phyloP scores from a whole-genome alignment of 2,329 filamentous ascomycete species.

The Pseudocercospora pini-densiflorae region DNA sequence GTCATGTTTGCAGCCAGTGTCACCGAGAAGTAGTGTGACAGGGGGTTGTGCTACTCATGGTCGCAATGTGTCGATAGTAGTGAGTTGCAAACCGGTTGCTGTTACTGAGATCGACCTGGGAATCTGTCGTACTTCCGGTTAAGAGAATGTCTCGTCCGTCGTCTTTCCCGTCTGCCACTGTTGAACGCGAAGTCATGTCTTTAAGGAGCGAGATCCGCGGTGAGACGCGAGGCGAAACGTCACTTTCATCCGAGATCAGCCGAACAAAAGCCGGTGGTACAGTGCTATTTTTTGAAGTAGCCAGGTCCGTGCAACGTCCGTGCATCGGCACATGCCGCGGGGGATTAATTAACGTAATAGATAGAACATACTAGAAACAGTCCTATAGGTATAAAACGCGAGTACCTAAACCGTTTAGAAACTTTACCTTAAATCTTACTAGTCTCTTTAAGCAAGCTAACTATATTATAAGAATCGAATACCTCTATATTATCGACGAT shows the following conservation, averaged over 20 bases:
- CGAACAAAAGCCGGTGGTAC: not conserved
- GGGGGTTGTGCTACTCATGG: constrained; percentile 14
- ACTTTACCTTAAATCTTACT: too few relatives aligned
- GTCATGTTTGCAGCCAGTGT: constrained; percentile 10
- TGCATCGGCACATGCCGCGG: too few relatives aligned
- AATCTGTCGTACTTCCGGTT: not conserved
- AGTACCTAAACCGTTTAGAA: too few relatives aligned
- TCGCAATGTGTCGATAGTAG: not conserved
- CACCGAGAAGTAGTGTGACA: constrained; percentile 7
- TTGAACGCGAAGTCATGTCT: not conserved
- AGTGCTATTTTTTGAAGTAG: too few relatives aligned
- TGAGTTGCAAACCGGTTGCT: not conserved
- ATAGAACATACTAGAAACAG: too few relatives aligned
- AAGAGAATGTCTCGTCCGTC: not conserved
- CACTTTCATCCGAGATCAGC: not conserved
- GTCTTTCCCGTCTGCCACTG: not conserved
- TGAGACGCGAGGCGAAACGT: not conserved
- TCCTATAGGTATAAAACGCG: too few relatives aligned
- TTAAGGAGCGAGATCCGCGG: not conserved
- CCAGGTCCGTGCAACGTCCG: too few relatives aligned
- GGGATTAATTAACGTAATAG: too few relatives aligned
- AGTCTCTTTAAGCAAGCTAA: too few relatives aligned
- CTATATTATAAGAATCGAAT: too few relatives aligned
- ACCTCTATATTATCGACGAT: too few relatives aligned
- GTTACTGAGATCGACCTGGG: not conserved